phyloP scores from a whole-genome alignment of 164 flowering plant species.

The Macadamia tetraphylla region DNA sequence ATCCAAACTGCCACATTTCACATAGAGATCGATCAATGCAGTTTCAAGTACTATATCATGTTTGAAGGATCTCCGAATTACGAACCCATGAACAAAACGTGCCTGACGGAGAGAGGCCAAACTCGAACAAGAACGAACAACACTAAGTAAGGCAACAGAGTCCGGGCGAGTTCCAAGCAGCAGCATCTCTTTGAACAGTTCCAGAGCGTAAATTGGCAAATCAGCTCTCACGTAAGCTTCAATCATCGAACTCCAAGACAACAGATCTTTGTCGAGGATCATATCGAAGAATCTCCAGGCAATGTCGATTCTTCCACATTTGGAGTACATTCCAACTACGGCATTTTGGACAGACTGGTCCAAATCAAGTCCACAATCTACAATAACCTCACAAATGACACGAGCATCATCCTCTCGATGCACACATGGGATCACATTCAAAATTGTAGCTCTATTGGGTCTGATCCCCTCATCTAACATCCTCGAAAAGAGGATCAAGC shows the following conservation, averaged over 20 bases:
- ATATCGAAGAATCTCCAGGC: neutral
- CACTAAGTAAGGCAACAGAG: neutral
- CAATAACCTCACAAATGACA: neutral
- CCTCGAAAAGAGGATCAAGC: neutral
- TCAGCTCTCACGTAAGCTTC: neutral
- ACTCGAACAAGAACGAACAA: neutral
- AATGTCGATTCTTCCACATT: neutral
- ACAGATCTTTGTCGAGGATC: neutral
- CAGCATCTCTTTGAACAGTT: neutral
- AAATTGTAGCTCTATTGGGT: neutral
- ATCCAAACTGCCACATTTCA: neutral
- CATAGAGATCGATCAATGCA: neutral
- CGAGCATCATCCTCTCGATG: neutral
- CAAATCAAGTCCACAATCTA: neutral
- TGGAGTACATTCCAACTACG: neutral
- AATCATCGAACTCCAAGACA: constrained; percentile 1
- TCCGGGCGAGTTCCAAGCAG: neutral
- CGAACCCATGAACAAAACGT: neutral
- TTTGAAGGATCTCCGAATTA: neutral
- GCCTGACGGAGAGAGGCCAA: neutral
- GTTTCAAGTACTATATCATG: neutral
- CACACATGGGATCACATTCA: neutral
- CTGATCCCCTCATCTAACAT: neutral
- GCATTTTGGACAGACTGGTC: constrained; percentile 1
- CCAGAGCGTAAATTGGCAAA: neutral